A percentile compares a stretch with the other conserved stretches of the same genome.
Evolutionary conservation across 1,284 basidiomycete genomes (phyloP).

Genomic region (Ganoderma sinense): DNA sequence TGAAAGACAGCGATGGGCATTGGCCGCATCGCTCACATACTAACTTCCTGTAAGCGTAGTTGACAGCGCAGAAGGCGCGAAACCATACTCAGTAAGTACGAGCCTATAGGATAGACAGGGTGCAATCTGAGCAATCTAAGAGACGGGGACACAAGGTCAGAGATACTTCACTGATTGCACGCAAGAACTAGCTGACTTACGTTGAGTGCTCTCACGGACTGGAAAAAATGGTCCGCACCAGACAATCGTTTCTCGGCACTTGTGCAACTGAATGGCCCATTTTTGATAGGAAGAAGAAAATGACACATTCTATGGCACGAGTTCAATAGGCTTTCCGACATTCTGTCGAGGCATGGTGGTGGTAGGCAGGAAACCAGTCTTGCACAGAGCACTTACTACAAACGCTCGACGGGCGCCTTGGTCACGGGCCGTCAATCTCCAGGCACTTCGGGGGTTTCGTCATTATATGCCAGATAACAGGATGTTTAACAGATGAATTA

Average conservation of each 20-base stretch:
- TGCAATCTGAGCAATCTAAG: neutral
- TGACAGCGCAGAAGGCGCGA: neutral
- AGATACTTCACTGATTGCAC: neutral
- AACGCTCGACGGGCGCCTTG: too few relatives aligned
- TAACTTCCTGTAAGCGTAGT: neutral
- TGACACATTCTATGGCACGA: neutral
- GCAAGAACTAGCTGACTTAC: neutral
- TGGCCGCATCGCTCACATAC: neutral
- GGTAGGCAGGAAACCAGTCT: neutral
- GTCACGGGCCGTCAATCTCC: too few relatives aligned
- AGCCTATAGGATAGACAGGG: neutral
- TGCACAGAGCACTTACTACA: neutral
- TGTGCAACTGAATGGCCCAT: neutral
- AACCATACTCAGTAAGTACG: neutral
- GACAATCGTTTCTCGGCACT: neutral
- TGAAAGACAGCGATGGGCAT: neutral
- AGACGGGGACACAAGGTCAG: neutral
- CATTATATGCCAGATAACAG: too few relatives aligned
- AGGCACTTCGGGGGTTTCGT: too few relatives aligned
- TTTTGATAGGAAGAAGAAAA: neutral
- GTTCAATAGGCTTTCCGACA: neutral
- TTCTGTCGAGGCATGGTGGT: neutral
- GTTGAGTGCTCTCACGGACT: neutral
- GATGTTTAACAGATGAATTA: too few relatives aligned
- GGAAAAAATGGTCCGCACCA: neutral